Base-by-base conservation (phyloP, 179 eudicot species). In the Beta corolliflora region DNA sequence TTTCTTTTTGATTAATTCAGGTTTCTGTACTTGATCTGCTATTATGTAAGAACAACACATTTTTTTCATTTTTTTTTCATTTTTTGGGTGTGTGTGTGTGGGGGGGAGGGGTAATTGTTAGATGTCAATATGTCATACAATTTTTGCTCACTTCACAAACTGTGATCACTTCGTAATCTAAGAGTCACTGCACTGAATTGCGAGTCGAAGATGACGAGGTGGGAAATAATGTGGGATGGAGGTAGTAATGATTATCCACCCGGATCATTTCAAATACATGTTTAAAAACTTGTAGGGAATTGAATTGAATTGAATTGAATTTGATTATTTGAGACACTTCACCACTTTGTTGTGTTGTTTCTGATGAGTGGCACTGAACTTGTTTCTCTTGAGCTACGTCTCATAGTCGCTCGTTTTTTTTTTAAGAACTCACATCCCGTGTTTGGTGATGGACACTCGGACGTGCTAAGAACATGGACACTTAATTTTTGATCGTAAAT, bases 11-110 rank as follows among this genome's bases (percentile, higher is more conserved):
- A 46, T 54, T 19, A 7, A 73, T 73, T 52, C 14, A 53, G n/a
- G 46, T 73, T 52, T 29, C 21, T 54, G 63, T 54, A 45, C 7
- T 73, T 15, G 77, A 73, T 73, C 61, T 54, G 21, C 41, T 73
- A 7, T 14, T 53, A 23, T 15, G 75, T 71, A 71, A 71, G 56
- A 56, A 21, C 7, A 46, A 23, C 36, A 45, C 45, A 2, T 19
- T 19, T 13, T 9, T 71, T 19, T 13, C 5, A 9, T 53, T 45
- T 53, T 71, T 2, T 73, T 14, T 29, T 5, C 53, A 7, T n/a
- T n/a, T n/a, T n/a, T n/a, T n/a, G n/a, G n/a, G n/a, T n/a, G n/a
- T n/a, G n/a, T n/a, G n/a, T n/a, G n/a, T 19, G 68, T 7, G 2
- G 36, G 36, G 3, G 41, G 41, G 41, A 2, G 41, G 41, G 41